These are phyloP conservation scores for Pythium aristosporum DNA, from an alignment of 352 stramenopile species.

Conservation along the genomic window DNA sequence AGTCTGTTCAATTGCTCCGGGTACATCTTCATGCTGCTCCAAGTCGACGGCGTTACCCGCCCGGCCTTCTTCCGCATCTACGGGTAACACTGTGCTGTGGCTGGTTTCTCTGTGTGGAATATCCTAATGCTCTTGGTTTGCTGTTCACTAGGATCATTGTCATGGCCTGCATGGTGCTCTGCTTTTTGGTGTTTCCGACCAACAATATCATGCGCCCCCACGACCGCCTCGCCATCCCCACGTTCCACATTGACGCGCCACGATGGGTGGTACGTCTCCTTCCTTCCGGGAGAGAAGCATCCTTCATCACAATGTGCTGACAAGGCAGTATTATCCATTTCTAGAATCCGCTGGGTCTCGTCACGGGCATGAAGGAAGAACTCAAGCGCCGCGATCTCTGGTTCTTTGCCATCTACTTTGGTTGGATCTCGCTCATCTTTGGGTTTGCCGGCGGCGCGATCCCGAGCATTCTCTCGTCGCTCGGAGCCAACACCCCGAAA, in stretches of 20 bases:
- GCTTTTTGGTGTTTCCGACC: constrained; percentile 69
- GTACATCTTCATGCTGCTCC: constrained; percentile 84
- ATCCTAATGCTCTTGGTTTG: background rate
- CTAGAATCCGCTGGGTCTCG: constrained; percentile 55
- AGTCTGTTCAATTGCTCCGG: constrained; percentile 85
- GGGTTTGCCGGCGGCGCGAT: constrained; percentile 75
- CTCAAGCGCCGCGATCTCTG: constrained; percentile 60
- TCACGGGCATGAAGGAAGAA: constrained; percentile 58
- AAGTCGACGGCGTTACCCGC: constrained; percentile 49
- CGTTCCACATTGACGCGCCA: constrained; percentile 51
- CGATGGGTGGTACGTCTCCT: constrained; percentile 43
- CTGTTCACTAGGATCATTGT: constrained; percentile 29
- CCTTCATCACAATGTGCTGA: background rate
- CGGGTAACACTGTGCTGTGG: constrained; percentile 33
- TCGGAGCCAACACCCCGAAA: constrained; percentile 22
- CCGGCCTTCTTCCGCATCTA: constrained; percentile 57
- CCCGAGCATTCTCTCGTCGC: constrained; percentile 61
- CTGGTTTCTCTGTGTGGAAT: too few species aligned
- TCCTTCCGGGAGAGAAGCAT: background rate
- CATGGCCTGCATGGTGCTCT: constrained; percentile 40
- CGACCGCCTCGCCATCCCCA: constrained; percentile 49
- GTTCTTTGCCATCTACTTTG: constrained; percentile 79
- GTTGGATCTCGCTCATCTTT: constrained; percentile 82
- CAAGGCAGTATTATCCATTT: background rate
- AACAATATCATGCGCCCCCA: constrained; percentile 58